Evolutionary conservation across 768 basidiomycete species (phyloP).

Genomic region (Pleurotus giganteus): DNA sequence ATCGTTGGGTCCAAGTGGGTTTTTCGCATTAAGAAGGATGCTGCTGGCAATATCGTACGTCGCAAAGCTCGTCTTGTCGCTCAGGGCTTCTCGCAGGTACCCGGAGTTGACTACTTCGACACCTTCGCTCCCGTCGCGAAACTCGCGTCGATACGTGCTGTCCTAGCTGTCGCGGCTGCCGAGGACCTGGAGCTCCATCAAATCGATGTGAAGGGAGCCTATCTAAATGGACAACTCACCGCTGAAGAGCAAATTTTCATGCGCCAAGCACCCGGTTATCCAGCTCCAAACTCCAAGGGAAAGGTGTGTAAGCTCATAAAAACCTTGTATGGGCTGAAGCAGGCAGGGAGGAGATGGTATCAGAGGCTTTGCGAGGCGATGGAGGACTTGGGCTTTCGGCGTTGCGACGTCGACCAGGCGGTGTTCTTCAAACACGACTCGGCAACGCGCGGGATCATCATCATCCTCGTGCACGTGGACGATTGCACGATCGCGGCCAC

Average conservation of each 20-base stretch:
- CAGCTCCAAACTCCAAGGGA: not conserved
- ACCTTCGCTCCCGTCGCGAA: conserved; percentile 31
- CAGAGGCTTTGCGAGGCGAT: conserved; percentile 12
- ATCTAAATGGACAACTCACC: conserved; percentile 35
- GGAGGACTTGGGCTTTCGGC: conserved; percentile 16
- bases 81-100: conserved; percentile 37
- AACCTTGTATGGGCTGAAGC: conserved; percentile 29
- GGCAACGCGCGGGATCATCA: conserved; percentile 13
- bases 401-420: conserved; percentile 21
- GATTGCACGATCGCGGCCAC: conserved; percentile 26
- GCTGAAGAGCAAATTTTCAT: conserved; percentile 37
- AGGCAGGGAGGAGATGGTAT: conserved; percentile 25
- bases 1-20: conserved; percentile 38
- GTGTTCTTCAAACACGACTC: conserved; percentile 19
- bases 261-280: conserved; percentile 32
- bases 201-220: conserved; percentile 40
- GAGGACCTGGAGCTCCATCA: conserved; percentile 17
- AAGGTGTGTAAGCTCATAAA: conserved; percentile 22
- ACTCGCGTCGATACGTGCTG: conserved; percentile 18
- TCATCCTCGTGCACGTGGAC: conserved; percentile 29
- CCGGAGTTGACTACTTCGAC: conserved; percentile 37
- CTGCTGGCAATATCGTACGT: conserved; percentile 23
- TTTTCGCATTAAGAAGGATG: conserved; percentile 35
- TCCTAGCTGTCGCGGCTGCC: conserved; percentile 28
- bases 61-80: conserved; percentile 41